phyloP scores from a whole-genome alignment of 371 early-diverging fungal species.

The Mortierella polycephala region DNA sequence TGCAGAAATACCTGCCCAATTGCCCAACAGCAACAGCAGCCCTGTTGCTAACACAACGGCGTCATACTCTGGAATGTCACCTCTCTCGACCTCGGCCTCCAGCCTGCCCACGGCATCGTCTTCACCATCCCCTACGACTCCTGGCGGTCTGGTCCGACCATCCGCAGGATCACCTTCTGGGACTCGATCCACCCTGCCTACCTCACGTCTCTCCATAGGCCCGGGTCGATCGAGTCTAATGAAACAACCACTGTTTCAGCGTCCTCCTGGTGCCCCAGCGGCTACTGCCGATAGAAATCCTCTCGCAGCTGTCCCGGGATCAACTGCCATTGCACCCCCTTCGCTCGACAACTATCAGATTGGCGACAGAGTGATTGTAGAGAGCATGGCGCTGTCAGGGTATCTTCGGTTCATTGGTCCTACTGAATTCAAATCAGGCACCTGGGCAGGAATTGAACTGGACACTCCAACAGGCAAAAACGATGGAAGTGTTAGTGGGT shows the following conservation, averaged over 20 bases:
- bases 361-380: conserved; percentile 77
- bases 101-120: conserved; percentile 26
- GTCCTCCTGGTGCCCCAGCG: conserved; percentile 21
- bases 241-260: conserved; percentile 49
- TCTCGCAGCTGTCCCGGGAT: conserved; percentile 14
- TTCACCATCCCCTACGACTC: conserved; percentile 42
- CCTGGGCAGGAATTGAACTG: conserved; percentile 86
- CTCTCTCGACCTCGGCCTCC: conserved; percentile 29
- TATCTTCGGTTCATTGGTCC: conserved; percentile 80
- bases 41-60: conserved; percentile 11
- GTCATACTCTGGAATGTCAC: conserved; percentile 37
- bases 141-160: conserved; percentile 9
- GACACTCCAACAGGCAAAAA: conserved; percentile 86
- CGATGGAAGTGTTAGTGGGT: conserved; percentile 81
- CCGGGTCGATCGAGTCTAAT: conserved; percentile 19
- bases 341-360: conserved; percentile 54
- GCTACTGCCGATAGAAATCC: conserved; percentile 7
- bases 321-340: conserved; percentile 33
- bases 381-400: conserved; percentile 74
- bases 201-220: conserved; percentile 33
- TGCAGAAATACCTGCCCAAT: conserved; percentile 3
- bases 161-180: conserved; percentile 42
- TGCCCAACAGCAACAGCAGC: neutral
- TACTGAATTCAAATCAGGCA: conserved; percentile 74
- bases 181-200: conserved; percentile 18